Evolutionary conservation across 306 rosid species (phyloP).

Genomic region (Cicer judaicum): DNA sequence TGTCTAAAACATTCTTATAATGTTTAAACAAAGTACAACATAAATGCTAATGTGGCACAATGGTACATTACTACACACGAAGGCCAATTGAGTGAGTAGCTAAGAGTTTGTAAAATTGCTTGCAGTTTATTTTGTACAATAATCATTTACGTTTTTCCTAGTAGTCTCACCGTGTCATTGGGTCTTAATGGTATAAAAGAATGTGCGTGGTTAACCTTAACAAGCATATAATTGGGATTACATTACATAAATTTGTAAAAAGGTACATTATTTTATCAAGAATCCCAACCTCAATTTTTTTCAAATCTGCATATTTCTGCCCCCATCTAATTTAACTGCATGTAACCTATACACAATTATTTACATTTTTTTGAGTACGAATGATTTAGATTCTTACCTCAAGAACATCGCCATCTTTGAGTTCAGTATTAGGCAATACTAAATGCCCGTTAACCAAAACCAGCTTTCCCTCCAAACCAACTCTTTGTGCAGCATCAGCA

Average conservation of each 20-base stretch:
- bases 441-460: constrained; percentile 84
- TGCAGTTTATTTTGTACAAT: too few species aligned
- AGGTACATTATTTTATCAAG: constrained; percentile 10
- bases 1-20: too few species aligned
- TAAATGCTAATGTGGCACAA: too few species aligned
- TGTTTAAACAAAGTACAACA: too few species aligned
- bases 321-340: constrained; percentile 23
- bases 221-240: background rate
- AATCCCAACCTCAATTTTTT: background rate
- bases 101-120: too few species aligned
- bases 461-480: constrained; percentile 84
- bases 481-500: constrained; percentile 92
- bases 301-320: constrained; percentile 13
- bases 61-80: too few species aligned
- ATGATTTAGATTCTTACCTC: constrained; percentile 70
- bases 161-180: too few species aligned
- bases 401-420: constrained; percentile 92
- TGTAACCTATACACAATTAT: constrained; percentile 38
- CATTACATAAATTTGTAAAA: constrained; percentile 4
- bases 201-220: too few species aligned
- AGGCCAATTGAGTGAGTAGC: too few species aligned
- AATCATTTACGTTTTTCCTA: too few species aligned
- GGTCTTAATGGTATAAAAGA: too few species aligned
- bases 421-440: constrained; percentile 77
- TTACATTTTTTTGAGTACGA: constrained; percentile 45